A percentile compares a stretch with the other conserved stretches of the same genome.
phyloP scores from a whole-genome alignment of 2,329 filamentous ascomycete species.

The Exophiala dermatitidis region DNA sequence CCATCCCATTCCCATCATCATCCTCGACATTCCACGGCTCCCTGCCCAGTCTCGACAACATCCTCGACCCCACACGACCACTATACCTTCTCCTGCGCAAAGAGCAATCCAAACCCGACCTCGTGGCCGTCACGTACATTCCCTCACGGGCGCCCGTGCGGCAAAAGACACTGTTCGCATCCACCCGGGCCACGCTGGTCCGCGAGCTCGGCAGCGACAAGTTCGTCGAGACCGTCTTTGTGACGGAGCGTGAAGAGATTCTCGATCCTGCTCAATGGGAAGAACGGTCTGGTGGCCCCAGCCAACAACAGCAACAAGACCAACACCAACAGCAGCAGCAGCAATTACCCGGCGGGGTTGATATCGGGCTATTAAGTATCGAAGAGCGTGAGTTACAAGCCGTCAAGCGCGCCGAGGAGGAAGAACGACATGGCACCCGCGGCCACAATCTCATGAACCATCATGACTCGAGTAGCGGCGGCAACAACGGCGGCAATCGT shows the following conservation, averaged over 20 bases:
- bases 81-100: constrained; percentile 55
- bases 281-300: constrained; percentile 39
- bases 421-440: constrained; percentile 48
- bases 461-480: too few species aligned
- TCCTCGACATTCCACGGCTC: constrained; percentile 43
- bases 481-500: constrained; percentile 36
- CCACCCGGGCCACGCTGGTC: constrained; percentile 54
- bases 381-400: constrained; percentile 54
- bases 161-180: constrained; percentile 59
- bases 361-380: constrained; percentile 52
- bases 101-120: constrained; percentile 17
- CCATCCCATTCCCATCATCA: constrained; percentile 35
- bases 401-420: constrained; percentile 53
- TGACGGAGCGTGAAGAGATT: constrained; percentile 53
- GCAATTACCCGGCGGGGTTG: constrained; percentile 25
- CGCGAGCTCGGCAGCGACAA: constrained; percentile 56
- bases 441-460: constrained; percentile 40
- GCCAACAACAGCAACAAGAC: neutral
- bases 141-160: constrained; percentile 57
- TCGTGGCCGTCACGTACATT: constrained; percentile 55
- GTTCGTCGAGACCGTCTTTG: constrained; percentile 52
- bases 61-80: constrained; percentile 50
- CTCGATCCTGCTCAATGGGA: constrained; percentile 47
- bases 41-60: constrained; percentile 42
- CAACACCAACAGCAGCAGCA: constrained; percentile 33